Conservation (phyloP, 306 rosid genomes). For the Lupinus albus region DNA sequence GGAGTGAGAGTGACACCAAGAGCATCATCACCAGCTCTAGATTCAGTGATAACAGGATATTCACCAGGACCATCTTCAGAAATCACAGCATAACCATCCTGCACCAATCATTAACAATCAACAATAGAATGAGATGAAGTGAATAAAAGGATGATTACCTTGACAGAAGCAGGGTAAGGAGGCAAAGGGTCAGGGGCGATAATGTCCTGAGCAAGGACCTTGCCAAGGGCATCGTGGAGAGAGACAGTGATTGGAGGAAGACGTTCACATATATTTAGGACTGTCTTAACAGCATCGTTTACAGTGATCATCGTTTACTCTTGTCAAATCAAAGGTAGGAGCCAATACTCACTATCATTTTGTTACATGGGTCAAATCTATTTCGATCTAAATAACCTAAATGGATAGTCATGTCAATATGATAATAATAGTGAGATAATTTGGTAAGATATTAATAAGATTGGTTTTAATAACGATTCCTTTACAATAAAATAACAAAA, state of each 20-base stretch:
- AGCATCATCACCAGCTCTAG: slow-evolving; percentile 83
- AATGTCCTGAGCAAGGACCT: slow-evolving; percentile 72
- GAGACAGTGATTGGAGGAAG: slow-evolving; percentile 63
- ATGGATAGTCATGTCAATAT: no score
- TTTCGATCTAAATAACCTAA: no score
- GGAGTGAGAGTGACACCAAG: slow-evolving; percentile 60
- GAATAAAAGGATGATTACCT: slow-evolving; percentile 45
- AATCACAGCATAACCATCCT: slow-evolving; percentile 95
- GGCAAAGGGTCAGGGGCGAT: slow-evolving; percentile 75
- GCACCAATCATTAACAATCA: background rate
- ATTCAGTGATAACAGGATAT: slow-evolving; percentile 70
- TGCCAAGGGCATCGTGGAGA: slow-evolving; percentile 71
- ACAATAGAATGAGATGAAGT: background rate
- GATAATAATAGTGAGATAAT: no score
- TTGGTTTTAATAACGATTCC: no score
- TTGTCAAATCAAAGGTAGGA: no score
- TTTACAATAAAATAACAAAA: no score
- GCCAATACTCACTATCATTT: no score
- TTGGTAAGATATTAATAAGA: no score
- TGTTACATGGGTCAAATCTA: no score
- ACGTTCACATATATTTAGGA: slow-evolving; percentile 55
- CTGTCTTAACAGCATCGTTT: slow-evolving; percentile 54
- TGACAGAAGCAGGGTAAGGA: slow-evolving; percentile 76
- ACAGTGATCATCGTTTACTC: slow-evolving; percentile 49
- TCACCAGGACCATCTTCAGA: slow-evolving; percentile 90